Evolutionary conservation across 805 yeast genomes (phyloP).

Genomic region (Cephaloascus albidus): DNA sequence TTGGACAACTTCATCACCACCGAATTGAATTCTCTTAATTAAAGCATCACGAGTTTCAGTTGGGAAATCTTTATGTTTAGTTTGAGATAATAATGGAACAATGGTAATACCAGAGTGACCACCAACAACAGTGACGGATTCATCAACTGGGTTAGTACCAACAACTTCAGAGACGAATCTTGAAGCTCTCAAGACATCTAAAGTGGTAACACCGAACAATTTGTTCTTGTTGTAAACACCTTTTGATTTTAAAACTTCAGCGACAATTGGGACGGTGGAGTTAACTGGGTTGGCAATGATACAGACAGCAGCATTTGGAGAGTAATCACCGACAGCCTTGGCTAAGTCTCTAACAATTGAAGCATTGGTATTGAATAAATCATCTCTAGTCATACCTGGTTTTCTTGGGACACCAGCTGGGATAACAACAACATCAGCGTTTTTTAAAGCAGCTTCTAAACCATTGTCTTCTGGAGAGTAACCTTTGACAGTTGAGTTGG

Average conservation of each 20-base stretch:
- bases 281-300: constrained; percentile 94
- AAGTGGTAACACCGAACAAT: constrained; percentile 92
- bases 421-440: constrained; percentile 79
- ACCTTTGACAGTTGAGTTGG: constrained; percentile 83
- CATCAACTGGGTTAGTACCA: constrained; percentile 68
- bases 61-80: constrained; percentile 56
- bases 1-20: constrained; percentile 84
- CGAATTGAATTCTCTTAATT: constrained; percentile 85
- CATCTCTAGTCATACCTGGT: constrained; percentile 99
- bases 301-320: constrained; percentile 76
- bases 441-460: constrained; percentile 59
- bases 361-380: constrained; percentile 92
- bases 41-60: constrained; percentile 59
- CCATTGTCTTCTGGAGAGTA: constrained; percentile 77
- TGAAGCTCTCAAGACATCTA: constrained; percentile 84
- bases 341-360: constrained; percentile 92
- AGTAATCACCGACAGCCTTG: constrained; percentile 68
- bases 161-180: constrained; percentile 66
- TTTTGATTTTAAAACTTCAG: constrained; percentile 79
- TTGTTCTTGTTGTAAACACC: constrained; percentile 88
- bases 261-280: constrained; percentile 95
- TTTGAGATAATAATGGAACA: constrained; percentile 85
- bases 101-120: constrained; percentile 97
- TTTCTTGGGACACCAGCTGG: constrained; percentile 99
- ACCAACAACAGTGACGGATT: constrained; percentile 83